These are phyloP conservation scores for Piloderma croceum DNA, from an alignment of 768 basidiomycete genomes.

Conservation along the genomic window DNA sequence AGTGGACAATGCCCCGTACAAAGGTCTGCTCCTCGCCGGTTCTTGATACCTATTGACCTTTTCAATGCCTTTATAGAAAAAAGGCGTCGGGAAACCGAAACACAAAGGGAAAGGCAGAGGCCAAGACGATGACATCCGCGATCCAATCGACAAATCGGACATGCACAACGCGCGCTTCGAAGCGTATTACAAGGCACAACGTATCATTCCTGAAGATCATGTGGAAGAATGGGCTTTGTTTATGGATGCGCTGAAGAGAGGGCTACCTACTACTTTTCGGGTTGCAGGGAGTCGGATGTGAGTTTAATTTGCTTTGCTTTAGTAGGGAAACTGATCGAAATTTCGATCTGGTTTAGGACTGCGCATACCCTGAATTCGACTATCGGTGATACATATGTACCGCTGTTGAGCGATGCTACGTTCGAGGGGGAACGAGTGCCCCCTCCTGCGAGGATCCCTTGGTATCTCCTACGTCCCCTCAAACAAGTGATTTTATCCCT, in stretches of 20 bases:
- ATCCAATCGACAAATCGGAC: constrained; percentile 50
- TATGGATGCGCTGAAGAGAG: constrained; percentile 55
- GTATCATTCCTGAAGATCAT: constrained; percentile 65
- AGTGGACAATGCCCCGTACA: too few relatives aligned
- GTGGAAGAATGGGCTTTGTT: constrained; percentile 82
- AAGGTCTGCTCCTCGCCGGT: too few relatives aligned
- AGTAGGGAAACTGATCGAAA: constrained; percentile 10
- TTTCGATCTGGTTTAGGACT: constrained; percentile 33
- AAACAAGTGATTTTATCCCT: constrained; percentile 1
- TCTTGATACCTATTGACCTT: too few relatives aligned
- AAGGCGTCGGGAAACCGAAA: background rate
- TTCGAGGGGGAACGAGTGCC: constrained; percentile 74
- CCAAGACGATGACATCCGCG: constrained; percentile 38
- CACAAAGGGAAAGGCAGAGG: background rate
- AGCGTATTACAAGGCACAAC: constrained; percentile 70
- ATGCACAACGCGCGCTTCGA: constrained; percentile 70
- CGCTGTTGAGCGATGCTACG: constrained; percentile 60
- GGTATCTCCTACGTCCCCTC: constrained; percentile 43
- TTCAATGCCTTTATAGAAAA: too few relatives aligned
- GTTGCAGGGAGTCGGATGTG: constrained; percentile 86
- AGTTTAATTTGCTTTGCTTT: constrained; percentile 13
- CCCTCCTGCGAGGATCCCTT: constrained; percentile 79
- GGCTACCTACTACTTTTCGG: constrained; percentile 91
- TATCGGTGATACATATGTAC: constrained; percentile 75
- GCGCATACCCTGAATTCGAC: constrained; percentile 72